Conservation (phyloP, 306 rosid genomes). For the Fagus crenata region DNA sequence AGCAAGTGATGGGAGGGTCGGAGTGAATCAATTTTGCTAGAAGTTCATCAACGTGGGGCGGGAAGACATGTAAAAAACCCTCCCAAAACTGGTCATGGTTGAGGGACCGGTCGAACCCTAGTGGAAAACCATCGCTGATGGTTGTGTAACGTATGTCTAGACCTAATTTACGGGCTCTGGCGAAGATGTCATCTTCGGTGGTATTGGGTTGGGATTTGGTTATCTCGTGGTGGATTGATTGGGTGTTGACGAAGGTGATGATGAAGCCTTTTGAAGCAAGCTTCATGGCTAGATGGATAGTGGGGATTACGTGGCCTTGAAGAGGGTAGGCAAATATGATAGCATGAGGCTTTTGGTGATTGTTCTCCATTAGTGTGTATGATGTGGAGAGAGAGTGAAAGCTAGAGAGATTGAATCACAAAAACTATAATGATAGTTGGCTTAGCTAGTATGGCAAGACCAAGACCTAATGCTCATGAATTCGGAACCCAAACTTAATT, state of each 20-base stretch:
- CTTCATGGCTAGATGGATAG: constrained; percentile 3
- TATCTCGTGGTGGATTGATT: neutral
- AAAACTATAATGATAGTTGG: neutral
- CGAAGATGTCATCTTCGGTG: constrained; percentile 25
- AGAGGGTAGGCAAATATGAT: constrained; percentile 3
- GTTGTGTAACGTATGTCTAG: constrained; percentile 35
- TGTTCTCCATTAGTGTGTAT: neutral
- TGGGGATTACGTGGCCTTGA: neutral
- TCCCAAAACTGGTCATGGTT: constrained; percentile 20
- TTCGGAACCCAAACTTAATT: no score
- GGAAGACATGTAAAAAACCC: constrained; percentile 13
- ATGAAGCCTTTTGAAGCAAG: constrained; percentile 16
- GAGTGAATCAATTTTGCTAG: constrained; percentile 21
- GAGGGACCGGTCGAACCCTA: constrained; percentile 20
- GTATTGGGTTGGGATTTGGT: constrained; percentile 5
- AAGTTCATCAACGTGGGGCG: constrained; percentile 38
- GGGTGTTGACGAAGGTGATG: constrained; percentile 19
- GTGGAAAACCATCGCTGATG: constrained; percentile 33
- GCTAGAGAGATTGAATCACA: neutral
- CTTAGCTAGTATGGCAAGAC: neutral
- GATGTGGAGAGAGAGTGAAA: neutral
- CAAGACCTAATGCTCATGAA: neutral
- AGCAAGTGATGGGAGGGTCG: constrained; percentile 31
- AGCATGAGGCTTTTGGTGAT: constrained; percentile 1
- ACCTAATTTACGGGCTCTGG: constrained; percentile 25